A percentile compares a stretch with the other conserved stretches of the same genome.
Evolutionary conservation across 31 red algal genomes (phyloP).

Genomic region (Odonthalia washingtoniensis): DNA sequence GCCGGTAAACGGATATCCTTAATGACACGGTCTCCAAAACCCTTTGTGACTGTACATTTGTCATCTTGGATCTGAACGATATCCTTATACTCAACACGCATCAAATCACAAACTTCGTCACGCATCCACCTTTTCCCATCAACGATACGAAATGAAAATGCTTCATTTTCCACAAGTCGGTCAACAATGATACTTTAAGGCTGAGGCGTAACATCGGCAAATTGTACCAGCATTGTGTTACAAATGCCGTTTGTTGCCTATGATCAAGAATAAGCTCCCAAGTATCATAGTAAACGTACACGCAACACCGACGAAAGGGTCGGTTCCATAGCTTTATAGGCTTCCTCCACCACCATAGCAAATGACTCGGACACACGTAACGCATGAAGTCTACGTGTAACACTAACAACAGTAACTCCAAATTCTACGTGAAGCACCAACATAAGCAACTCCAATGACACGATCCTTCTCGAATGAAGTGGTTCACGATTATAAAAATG

Average conservation of each 20-base stretch:
- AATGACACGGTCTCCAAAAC: constrained; percentile 27
- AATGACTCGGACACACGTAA: constrained; percentile 67
- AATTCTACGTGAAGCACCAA: constrained; percentile 61
- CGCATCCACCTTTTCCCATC: constrained; percentile 64
- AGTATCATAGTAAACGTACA: constrained; percentile 56
- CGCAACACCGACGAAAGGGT: constrained; percentile 58
- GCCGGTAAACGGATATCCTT: too few species aligned
- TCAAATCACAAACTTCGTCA: constrained; percentile 55
- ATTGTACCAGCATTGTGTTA: constrained; percentile 61
- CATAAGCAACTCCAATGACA: constrained; percentile 54
- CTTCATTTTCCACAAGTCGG: constrained; percentile 47
- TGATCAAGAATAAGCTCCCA: constrained; percentile 74
- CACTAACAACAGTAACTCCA: constrained; percentile 64
- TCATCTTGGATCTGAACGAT: constrained; percentile 63
- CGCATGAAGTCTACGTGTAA: constrained; percentile 55
- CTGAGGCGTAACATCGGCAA: constrained; percentile 23
- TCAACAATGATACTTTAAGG: constrained; percentile 63
- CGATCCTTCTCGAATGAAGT: constrained; percentile 56
- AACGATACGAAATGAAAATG: constrained; percentile 45
- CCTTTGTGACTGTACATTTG: constrained; percentile 44
- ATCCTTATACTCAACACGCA: constrained; percentile 61
- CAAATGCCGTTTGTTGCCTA: constrained; percentile 60
- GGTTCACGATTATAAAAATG: constrained; percentile 57
- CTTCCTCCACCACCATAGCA: constrained; percentile 72
- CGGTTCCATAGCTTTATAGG: constrained; percentile 69